phyloP scores from a whole-genome alignment of 495 filamentous ascomycete genomes.

The Penicillium lagena region DNA sequence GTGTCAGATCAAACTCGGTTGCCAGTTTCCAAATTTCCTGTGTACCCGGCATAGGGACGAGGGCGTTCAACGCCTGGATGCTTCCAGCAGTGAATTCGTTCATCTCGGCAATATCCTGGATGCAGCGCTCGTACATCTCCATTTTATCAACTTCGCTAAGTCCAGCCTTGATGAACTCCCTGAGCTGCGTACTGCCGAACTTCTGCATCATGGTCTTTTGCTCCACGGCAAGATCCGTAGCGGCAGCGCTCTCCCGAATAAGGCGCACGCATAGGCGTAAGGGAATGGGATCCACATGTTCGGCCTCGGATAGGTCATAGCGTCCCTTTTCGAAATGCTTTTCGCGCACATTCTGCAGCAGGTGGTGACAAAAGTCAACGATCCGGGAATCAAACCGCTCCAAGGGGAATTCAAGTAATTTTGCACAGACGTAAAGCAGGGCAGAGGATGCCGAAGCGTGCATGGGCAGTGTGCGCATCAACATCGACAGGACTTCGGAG shows the following conservation, averaged over 20 bases:
- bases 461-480: conserved; percentile 56
- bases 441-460: conserved; percentile 39
- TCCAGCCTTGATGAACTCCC: conserved; percentile 43
- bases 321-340: conserved; percentile 17
- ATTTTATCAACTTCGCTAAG: conserved; percentile 42
- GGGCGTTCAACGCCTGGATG: conserved; percentile 58
- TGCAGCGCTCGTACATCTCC: conserved; percentile 50
- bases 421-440: conserved; percentile 67
- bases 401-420: conserved; percentile 64
- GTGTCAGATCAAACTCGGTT: conserved; percentile 45
- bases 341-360: conserved; percentile 32
- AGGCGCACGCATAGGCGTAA: conserved; percentile 56
- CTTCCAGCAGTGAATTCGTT: conserved; percentile 59
- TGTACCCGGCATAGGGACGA: conserved; percentile 41
- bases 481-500: conserved; percentile 71
- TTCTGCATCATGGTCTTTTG: conserved; percentile 40
- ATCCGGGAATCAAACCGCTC: conserved; percentile 49
- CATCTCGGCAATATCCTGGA: conserved; percentile 51
- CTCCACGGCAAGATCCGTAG: conserved; percentile 28
- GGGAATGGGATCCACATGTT: conserved; percentile 29
- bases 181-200: conserved; percentile 53
- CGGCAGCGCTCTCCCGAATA: conserved; percentile 55
- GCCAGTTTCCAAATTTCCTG: conserved; percentile 47
- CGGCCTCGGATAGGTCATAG: conserved; percentile 8
- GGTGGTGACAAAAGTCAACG: conserved; percentile 35